Evolutionary conservation across 768 basidiomycete genomes (phyloP), one percentile per base, ranked within the genome.

Genomic region (Rhizopogon vinicolor): DNA sequence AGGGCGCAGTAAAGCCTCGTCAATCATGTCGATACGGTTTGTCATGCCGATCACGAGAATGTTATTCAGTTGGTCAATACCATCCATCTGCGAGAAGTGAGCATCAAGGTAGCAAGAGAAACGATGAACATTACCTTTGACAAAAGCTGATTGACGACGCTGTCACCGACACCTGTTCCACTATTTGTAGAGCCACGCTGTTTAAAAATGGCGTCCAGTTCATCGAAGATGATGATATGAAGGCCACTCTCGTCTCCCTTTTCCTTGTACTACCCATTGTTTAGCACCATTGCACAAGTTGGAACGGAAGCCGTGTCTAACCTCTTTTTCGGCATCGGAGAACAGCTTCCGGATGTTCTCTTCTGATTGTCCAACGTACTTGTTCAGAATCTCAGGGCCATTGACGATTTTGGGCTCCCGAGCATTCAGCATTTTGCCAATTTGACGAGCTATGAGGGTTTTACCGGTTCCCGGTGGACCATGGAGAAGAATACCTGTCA

Each of bases 31-130:
- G 42, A 85, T 74, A 57, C 97, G 87, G 71, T 99, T 98, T 44
- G 96, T 99, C 97, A 99, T 99, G 63, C 97, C 97, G 62, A 99
- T 99, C 62, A 99, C 89, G 63, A 99, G 88, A 58, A 99, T 96
- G 72, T 99, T 99, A 77, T 99, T 98, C 33, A 99, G 77, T 74
- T 93, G 90, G 68, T 99, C 97, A 10, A 99, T 96, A 76, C 97
- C 97, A 62, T 99, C 97, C 94, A 99, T 96, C 93, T 97, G 61
- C 8, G 31, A 44, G 5, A 7, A 14, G 53, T 69, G 31, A 70
- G 49, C 7, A 50, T n/a, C 8, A 8, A 54, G 22, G 6, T 43
- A 22, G 6, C 5, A 8, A 40, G 41, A 12, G 22, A 35, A 19
- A 13, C 13, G n/a, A 44, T n/a, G 37, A 41, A 8, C 54, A 76